Evolutionary conservation across 2,329 filamentous ascomycete genomes (phyloP).

Genomic region (Phoma sp.): DNA sequence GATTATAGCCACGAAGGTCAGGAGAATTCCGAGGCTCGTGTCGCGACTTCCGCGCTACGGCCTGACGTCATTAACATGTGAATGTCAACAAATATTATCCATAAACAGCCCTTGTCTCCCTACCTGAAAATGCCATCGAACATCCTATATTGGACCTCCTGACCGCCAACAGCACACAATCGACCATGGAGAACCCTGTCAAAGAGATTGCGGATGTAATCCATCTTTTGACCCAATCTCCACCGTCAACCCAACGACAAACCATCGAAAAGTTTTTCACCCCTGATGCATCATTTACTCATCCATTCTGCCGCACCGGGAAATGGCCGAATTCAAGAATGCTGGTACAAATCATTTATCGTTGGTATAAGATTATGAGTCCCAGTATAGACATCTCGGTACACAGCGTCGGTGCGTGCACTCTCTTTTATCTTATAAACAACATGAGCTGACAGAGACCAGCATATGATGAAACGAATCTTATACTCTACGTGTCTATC

Average conservation of each 20-base stretch:
- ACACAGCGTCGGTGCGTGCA: slow-evolving; percentile 60
- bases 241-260: slow-evolving; percentile 67
- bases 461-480: slow-evolving; percentile 71
- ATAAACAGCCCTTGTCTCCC: no score
- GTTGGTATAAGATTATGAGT: slow-evolving; percentile 78
- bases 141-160: neutral
- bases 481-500: slow-evolving; percentile 75
- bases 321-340: slow-evolving; percentile 67
- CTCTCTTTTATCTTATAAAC: neutral
- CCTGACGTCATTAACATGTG: neutral
- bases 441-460: neutral
- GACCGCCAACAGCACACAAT: neutral
- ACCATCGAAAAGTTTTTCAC: slow-evolving; percentile 77
- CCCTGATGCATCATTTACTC: slow-evolving; percentile 72
- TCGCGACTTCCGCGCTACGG: neutral
- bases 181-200: slow-evolving; percentile 37
- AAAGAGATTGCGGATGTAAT: slow-evolving; percentile 71
- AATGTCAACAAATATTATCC: neutral
- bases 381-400: slow-evolving; percentile 73
- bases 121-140: neutral
- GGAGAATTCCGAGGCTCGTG: neutral
- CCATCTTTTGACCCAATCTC: slow-evolving; percentile 69
- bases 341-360: slow-evolving; percentile 71
- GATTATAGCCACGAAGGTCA: neutral
- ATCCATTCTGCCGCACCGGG: slow-evolving; percentile 76